phyloP scores from a whole-genome alignment of 305 asterid species.

The Petunia hybrid region DNA sequence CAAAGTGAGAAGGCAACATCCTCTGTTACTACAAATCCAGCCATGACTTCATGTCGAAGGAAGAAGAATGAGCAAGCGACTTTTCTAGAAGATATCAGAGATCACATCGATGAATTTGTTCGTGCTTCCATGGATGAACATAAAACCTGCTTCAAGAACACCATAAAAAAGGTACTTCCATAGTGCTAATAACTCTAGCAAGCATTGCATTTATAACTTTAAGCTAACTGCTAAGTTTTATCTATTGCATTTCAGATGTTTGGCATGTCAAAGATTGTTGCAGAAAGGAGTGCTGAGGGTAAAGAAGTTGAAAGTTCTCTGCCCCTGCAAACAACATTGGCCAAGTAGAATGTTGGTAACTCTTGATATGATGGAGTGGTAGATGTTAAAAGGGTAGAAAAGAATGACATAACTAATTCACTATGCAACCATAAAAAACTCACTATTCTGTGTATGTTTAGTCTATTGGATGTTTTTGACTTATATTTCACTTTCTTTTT shows the following conservation, averaged over 20 bases:
- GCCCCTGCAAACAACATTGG: slow-evolving; percentile 73
- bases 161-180: slow-evolving; percentile 66
- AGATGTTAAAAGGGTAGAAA: not conserved
- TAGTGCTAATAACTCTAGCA: not conserved
- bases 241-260: slow-evolving; percentile 66
- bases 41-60: slow-evolving; percentile 65
- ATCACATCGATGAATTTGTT: slow-evolving; percentile 86
- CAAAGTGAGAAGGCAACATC: slow-evolving; percentile 43
- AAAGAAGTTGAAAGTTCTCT: slow-evolving; percentile 74
- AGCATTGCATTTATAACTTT: not conserved
- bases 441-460: not conserved
- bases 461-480: not conserved
- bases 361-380: not conserved
- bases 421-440: no score
- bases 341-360: slow-evolving; percentile 49
- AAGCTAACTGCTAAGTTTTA: not conserved
- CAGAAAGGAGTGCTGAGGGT: slow-evolving; percentile 63
- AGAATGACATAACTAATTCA: not conserved
- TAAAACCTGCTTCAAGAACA: slow-evolving; percentile 88
- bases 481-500: not conserved
- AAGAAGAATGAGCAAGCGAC: slow-evolving; percentile 69
- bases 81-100: slow-evolving; percentile 78
- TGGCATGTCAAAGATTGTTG: slow-evolving; percentile 84
- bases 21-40: slow-evolving; percentile 47
- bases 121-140: slow-evolving; percentile 95